Base-by-base conservation (phyloP, 1,139 yeast species). In the Lodderomyces margitis region DNA sequence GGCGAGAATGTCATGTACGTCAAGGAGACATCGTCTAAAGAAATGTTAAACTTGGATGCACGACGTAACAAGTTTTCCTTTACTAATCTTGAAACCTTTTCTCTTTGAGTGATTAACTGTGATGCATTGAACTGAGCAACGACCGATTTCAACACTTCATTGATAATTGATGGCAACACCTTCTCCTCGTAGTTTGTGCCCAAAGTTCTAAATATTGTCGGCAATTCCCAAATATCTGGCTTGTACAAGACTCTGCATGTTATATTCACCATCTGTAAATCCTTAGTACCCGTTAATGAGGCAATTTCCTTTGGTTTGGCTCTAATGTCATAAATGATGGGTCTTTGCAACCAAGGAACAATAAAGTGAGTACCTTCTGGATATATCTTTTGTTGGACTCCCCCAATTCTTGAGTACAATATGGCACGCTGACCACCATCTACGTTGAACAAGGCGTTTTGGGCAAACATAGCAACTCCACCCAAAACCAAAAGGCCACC, bases 371-470 rank as follows among this genome's bases (percentile, higher is more conserved):
- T 92, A 53, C 99, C 99, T 73, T 92, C 99, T 38, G 80, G 81
- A 61, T 83, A 88, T 50, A 92, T 88, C 47, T 74, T 75, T n/a
- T 91, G 81, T 58, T 83, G 87, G 40, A 92, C 83, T 61, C 99
- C 99, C 40, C 81, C 78, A 36, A 89, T 45, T 61, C 99, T 82
- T 27, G 95, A 88, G 65, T 92, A 92, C 34, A 92, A 78, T 56
- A 92, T 89, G 21, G 97, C 99, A 62, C 99, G 78, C 66, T 92
- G 98, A 66, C 99, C 99, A 79, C 99, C 99, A 62, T 92, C 98
- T 46, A 92, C 98, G 62, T 89, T 91, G 71, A 88, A 91, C 43
- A 91, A 75, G 2, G 96, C 82, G 47, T 86, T 78, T 56, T 87
- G 87, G 28, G 83, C 70, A 38, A 83, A 61, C 34, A 85, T 45